phyloP scores from a whole-genome alignment of 352 stramenopile genomes.

The Globisporangium nodosum region DNA sequence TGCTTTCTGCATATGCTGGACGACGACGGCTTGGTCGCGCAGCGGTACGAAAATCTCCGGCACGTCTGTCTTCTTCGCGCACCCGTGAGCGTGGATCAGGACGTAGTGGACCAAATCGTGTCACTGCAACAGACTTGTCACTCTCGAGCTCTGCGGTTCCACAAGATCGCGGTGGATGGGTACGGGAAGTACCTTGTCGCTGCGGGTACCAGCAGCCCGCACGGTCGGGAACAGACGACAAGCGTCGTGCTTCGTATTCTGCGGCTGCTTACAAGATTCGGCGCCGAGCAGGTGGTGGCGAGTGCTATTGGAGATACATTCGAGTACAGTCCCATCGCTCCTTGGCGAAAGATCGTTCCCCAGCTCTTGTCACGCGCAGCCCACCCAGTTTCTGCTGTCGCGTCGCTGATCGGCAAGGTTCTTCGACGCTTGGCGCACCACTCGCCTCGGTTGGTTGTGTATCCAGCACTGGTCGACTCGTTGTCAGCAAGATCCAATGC shows the following conservation, averaged over 20 bases:
- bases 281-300: conserved; percentile 35
- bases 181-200: conserved; percentile 23
- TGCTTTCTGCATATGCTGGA: conserved; percentile 53
- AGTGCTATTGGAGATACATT: conserved; percentile 41
- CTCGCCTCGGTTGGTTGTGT: conserved; percentile 65
- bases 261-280: conserved; percentile 57
- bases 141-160: conserved; percentile 27
- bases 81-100: conserved; percentile 2
- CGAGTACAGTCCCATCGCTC: conserved; percentile 34
- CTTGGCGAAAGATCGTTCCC: conserved; percentile 65
- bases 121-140: conserved; percentile 30
- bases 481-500: conserved; percentile 7
- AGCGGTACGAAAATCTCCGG: conserved; percentile 32
- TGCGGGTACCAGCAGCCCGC: background rate
- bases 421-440: conserved; percentile 59
- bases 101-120: conserved; percentile 22
- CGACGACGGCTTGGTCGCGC: conserved; percentile 29
- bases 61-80: conserved; percentile 22
- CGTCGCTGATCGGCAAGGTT: conserved; percentile 44
- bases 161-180: conserved; percentile 31
- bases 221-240: conserved; percentile 26
- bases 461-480: conserved; percentile 66
- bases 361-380: conserved; percentile 64
- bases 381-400: conserved; percentile 48
- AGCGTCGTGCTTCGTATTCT: conserved; percentile 54